A percentile compares a stretch with the other conserved stretches of the same genome.
Evolutionary conservation across 1,139 yeast species (phyloP).

Genomic region (Saccharomyces hybrid): DNA sequence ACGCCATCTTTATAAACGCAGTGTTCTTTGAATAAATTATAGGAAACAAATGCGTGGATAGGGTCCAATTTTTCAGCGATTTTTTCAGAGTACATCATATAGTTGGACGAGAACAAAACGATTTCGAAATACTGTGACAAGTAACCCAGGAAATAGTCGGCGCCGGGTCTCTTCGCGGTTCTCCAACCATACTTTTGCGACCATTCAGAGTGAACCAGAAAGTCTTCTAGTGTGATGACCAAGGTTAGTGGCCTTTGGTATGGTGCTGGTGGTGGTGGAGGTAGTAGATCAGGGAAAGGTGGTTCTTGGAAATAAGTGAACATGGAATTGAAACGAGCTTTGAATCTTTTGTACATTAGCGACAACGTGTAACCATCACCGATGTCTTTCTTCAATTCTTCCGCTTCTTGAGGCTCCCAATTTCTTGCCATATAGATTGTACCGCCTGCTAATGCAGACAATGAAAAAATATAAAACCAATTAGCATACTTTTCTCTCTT

Average conservation of each 20-base stretch:
- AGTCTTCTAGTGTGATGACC: conserved; percentile 82
- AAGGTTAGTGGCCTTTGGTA: conserved; percentile 89
- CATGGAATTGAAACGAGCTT: conserved; percentile 63
- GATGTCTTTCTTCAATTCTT: conserved; percentile 43
- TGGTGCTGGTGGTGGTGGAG: conserved; percentile 88
- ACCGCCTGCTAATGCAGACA: conserved; percentile 58
- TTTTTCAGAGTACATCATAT: conserved; percentile 78
- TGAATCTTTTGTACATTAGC: conserved; percentile 61
- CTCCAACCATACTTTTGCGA: conserved; percentile 92
- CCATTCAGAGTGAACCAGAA: conserved; percentile 90
- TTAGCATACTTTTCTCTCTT: conserved; percentile 63
- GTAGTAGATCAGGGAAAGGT: conserved; percentile 82
- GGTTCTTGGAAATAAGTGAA: conserved; percentile 90
- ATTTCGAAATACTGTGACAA: conserved; percentile 93
- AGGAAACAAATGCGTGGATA: conserved; percentile 78
- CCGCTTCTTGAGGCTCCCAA: conserved; percentile 78
- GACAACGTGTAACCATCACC: conserved; percentile 64
- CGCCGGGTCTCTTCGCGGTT: conserved; percentile 98
- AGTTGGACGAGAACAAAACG: conserved; percentile 80
- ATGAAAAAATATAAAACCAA: conserved; percentile 54
- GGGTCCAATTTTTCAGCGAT: conserved; percentile 89
- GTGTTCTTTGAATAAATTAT: conserved; percentile 84
- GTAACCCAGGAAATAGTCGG: conserved; percentile 92
- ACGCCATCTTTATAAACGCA: conserved; percentile 79
- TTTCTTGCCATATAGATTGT: conserved; percentile 69